A percentile compares a stretch with the other conserved stretches of the same genome.
Conservation (phyloP, 2,329 filamentous ascomycete species). For the Microcyclospora tardicrescens region DNA sequence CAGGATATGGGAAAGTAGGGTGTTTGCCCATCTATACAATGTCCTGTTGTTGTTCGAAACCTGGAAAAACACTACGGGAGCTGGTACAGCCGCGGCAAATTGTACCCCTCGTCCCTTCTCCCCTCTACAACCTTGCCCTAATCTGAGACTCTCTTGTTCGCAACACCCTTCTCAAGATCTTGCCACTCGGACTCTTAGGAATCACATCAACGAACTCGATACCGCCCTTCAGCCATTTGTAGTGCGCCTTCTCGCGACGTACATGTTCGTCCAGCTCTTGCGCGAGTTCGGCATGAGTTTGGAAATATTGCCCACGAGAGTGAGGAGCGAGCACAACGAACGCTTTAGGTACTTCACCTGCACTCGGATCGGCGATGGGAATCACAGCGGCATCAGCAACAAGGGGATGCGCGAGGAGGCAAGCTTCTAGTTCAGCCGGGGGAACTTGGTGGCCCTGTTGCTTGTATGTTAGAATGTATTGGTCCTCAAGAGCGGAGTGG, state of each 20-base stretch:
- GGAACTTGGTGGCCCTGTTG: conserved; percentile 43
- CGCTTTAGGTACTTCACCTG: too few species aligned
- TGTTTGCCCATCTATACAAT: too few species aligned
- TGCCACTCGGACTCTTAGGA: conserved; percentile 24
- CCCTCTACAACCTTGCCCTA: too few species aligned
- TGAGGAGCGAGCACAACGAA: conserved; percentile 20
- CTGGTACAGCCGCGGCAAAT: too few species aligned
- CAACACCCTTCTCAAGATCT: conserved; percentile 30
- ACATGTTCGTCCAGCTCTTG: conserved; percentile 28
- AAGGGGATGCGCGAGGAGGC: conserved; percentile 34
- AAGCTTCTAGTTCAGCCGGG: conserved; percentile 38
- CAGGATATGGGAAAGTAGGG: too few species aligned
- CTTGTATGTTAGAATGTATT: too few species aligned
- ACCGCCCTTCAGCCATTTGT: conserved; percentile 36
- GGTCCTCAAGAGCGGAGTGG: too few species aligned
- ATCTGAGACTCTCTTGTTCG: too few species aligned
- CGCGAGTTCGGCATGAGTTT: conserved; percentile 19
- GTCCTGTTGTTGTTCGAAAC: too few species aligned
- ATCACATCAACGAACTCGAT: conserved; percentile 27
- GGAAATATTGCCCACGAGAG: conserved; percentile 20
- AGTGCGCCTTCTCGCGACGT: conserved; percentile 30
- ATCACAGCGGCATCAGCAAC: conserved; percentile 39
- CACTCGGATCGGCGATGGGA: conserved; percentile 25
- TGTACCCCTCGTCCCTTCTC: too few species aligned
- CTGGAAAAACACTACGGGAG: too few species aligned